Conservation (phyloP, 2,329 filamentous ascomycete species). For the Endoconidiophora polonica region DNA sequence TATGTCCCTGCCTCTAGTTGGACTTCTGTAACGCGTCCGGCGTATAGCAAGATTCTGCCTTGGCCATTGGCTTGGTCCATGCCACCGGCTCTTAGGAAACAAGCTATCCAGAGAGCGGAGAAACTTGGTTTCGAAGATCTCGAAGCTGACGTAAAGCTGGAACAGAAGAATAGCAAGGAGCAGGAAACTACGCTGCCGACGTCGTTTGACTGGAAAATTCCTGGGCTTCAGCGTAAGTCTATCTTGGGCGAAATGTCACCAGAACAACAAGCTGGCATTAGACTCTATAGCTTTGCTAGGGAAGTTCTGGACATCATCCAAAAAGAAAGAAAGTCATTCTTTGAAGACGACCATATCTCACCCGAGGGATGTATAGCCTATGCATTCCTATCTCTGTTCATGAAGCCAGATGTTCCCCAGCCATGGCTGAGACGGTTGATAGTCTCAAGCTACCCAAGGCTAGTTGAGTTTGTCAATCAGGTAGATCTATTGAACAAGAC, state of each 20-base stretch:
- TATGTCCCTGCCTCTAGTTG: constrained; percentile 89
- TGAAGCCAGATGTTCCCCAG: constrained; percentile 30
- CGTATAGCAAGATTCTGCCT: constrained; percentile 62
- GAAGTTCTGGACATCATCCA: constrained; percentile 47
- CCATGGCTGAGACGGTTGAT: constrained; percentile 24
- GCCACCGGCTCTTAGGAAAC: constrained; percentile 53
- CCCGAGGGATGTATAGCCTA: constrained; percentile 61
- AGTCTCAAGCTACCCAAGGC: constrained; percentile 16
- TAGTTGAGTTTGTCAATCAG: constrained; percentile 13
- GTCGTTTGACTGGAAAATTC: constrained; percentile 24
- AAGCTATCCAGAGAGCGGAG: constrained; percentile 53
- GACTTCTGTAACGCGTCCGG: constrained; percentile 55
- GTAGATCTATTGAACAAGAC: constrained; percentile 10
- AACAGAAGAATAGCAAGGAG: constrained; percentile 19
- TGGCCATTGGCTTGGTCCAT: constrained; percentile 83
- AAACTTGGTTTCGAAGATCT: constrained; percentile 53
- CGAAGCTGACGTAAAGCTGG: constrained; percentile 37
- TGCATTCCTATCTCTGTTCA: constrained; percentile 63
- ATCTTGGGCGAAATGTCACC: constrained; percentile 50
- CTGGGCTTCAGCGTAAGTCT: constrained; percentile 27
- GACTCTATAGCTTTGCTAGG: constrained; percentile 54
- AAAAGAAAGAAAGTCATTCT: constrained; percentile 14
- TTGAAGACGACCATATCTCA: constrained; percentile 15
- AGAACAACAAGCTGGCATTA: constrained; percentile 57
- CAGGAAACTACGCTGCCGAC: constrained; percentile 20